Evolutionary conservation across 352 stramenopile genomes (phyloP).

Genomic region (Phytophthora lateralis): DNA sequence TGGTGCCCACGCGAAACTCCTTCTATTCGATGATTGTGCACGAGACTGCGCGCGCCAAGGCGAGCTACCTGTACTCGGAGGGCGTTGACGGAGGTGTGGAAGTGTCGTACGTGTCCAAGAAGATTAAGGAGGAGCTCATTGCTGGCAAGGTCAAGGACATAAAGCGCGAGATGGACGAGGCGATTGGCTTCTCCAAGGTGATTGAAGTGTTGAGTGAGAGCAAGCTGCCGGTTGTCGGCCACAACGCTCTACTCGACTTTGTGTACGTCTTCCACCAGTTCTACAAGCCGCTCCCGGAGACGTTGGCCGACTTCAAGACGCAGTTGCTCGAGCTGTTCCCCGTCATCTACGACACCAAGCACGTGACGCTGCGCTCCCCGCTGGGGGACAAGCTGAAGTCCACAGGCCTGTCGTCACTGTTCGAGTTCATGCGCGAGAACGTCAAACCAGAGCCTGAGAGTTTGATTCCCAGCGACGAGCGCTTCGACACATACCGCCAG

Average conservation of each 20-base stretch:
- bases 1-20: slow-evolving; percentile 64
- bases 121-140: slow-evolving; percentile 70
- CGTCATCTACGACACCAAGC: slow-evolving; percentile 83
- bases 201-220: slow-evolving; percentile 75
- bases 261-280: slow-evolving; percentile 88
- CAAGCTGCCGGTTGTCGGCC: slow-evolving; percentile 78
- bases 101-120: slow-evolving; percentile 63
- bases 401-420: slow-evolving; percentile 65
- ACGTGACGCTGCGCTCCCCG: slow-evolving; percentile 60
- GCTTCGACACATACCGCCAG: slow-evolving; percentile 68
- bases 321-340: slow-evolving; percentile 76
- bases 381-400: slow-evolving; percentile 63
- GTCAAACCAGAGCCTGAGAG: slow-evolving; percentile 59
- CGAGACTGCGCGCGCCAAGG: slow-evolving; percentile 60
- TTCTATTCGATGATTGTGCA: slow-evolving; percentile 81
- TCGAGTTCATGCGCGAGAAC: slow-evolving; percentile 79
- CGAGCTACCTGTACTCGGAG: slow-evolving; percentile 71
- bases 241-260: slow-evolving; percentile 88
- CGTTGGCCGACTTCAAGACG: slow-evolving; percentile 72
- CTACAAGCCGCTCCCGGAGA: slow-evolving; percentile 73
- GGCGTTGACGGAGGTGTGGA: slow-evolving; percentile 47
- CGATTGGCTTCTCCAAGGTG: slow-evolving; percentile 79
- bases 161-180: slow-evolving; percentile 64
- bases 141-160: slow-evolving; percentile 55
- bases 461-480: slow-evolving; percentile 55